Conservation (phyloP, 768 basidiomycete species). For the Leccinum truebloodii region DNA sequence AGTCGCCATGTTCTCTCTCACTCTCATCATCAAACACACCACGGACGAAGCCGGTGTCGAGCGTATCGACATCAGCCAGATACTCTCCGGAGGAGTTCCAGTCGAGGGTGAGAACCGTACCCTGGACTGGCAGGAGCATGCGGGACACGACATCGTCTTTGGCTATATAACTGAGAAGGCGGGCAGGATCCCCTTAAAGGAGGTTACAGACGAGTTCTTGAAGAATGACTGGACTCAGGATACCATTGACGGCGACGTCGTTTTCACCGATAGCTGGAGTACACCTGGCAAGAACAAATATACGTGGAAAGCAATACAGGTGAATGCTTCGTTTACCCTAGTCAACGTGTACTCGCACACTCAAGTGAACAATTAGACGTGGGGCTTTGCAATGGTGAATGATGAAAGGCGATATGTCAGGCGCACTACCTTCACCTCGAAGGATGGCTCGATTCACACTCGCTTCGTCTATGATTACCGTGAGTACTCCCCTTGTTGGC, state of each 20-base stretch:
- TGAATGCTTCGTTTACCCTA: conserved; percentile 25
- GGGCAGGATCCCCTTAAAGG: conserved; percentile 49
- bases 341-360: background rate
- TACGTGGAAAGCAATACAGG: conserved; percentile 68
- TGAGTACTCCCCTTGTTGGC: conserved; percentile 36
- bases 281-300: conserved; percentile 60
- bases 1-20: conserved; percentile 57
- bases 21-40: conserved; percentile 63
- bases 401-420: conserved; percentile 62
- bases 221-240: conserved; percentile 46
- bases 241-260: conserved; percentile 35
- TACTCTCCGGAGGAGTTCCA: conserved; percentile 59
- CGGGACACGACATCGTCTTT: conserved; percentile 61
- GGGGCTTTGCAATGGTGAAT: conserved; percentile 65
- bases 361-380: conserved; percentile 35
- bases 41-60: conserved; percentile 60
- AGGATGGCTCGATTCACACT: conserved; percentile 49
- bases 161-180: conserved; percentile 57
- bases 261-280: conserved; percentile 48
- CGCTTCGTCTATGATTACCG: conserved; percentile 69
- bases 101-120: conserved; percentile 56
- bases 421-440: conserved; percentile 61
- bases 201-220: conserved; percentile 46
- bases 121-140: conserved; percentile 56
- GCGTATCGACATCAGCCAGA: conserved; percentile 68